A percentile compares a stretch with the other conserved stretches of the same genome.
These are phyloP conservation scores for Globisporangium mamillatum DNA, from an alignment of 352 stramenopile genomes.

Conservation along the genomic window DNA sequence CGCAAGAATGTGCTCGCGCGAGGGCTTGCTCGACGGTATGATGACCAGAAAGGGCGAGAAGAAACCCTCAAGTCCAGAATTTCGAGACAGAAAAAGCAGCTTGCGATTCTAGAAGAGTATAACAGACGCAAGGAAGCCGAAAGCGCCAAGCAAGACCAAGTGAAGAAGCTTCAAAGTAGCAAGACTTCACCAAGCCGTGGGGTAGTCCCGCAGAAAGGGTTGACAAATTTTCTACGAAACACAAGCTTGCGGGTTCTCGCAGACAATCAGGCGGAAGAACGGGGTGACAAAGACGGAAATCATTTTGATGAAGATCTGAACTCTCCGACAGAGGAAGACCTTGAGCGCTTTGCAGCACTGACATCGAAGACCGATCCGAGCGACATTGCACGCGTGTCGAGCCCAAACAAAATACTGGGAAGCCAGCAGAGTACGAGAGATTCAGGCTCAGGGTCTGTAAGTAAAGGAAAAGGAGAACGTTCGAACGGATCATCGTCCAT, in stretches of 20 bases:
- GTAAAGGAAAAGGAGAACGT: not conserved
- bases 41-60: constrained; percentile 29
- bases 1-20: constrained; percentile 30
- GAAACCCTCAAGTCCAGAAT: constrained; percentile 24
- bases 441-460: not conserved
- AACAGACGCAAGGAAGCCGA: constrained; percentile 19
- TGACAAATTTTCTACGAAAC: constrained; percentile 19
- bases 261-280: constrained; percentile 7
- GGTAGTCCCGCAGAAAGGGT: constrained; percentile 19
- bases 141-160: not conserved
- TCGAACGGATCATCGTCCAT: constrained; percentile 3
- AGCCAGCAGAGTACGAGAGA: not conserved
- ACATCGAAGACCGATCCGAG: not conserved
- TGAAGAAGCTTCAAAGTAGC: not conserved
- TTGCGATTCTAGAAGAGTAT: constrained; percentile 29
- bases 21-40: constrained; percentile 29
- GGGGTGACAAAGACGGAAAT: not conserved
- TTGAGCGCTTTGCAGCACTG: constrained; percentile 10
- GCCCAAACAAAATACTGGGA: not conserved
- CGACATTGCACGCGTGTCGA: not conserved
- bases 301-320: not conserved
- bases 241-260: constrained; percentile 19
- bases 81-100: constrained; percentile 24
- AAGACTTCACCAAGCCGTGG: constrained; percentile 9
- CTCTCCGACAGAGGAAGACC: constrained; percentile 12